Percentiles rank a stretch among this genome's conserved stretches.
Conservation (phyloP, 2,329 filamentous ascomycete species). For the Claviceps fusiformis region DNA sequence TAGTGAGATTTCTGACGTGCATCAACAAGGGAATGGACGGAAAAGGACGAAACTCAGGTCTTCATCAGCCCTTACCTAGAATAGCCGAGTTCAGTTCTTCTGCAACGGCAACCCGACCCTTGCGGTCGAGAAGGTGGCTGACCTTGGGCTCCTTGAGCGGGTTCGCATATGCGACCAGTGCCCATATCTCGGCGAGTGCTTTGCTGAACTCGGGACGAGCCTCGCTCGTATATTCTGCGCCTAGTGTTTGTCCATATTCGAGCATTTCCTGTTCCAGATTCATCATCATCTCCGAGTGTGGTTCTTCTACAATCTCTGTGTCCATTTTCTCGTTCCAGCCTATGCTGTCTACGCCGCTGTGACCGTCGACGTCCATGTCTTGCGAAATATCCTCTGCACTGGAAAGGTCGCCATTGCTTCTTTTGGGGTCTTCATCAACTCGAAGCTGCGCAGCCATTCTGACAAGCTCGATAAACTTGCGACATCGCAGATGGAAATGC, state of each 20-base stretch:
- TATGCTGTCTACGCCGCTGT: constrained; percentile 26
- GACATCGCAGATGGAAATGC: constrained; percentile 74
- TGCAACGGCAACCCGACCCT: constrained; percentile 63
- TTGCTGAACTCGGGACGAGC: constrained; percentile 55
- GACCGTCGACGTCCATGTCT: constrained; percentile 42
- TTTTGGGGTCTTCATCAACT: constrained; percentile 31
- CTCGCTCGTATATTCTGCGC: constrained; percentile 63
- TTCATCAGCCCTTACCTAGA: constrained; percentile 46
- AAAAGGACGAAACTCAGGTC: constrained; percentile 8
- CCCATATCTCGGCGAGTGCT: constrained; percentile 72
- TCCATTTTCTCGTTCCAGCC: constrained; percentile 39
- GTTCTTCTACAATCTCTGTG: constrained; percentile 21
- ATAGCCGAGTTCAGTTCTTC: constrained; percentile 94
- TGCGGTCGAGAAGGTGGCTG: constrained; percentile 62
- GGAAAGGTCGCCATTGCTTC: constrained; percentile 25
- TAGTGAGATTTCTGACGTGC: neutral
- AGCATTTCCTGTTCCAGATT: constrained; percentile 55
- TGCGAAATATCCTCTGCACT: constrained; percentile 24
- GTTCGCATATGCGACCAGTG: constrained; percentile 75
- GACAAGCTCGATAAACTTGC: constrained; percentile 94
- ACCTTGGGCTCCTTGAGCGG: constrained; percentile 62
- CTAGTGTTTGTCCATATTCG: constrained; percentile 64
- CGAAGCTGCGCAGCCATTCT: constrained; percentile 55
- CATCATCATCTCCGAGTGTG: constrained; percentile 22
- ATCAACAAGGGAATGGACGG: neutral